phyloP scores from a whole-genome alignment of 208 protist genomes.

The Borovskyia barvae region DNA sequence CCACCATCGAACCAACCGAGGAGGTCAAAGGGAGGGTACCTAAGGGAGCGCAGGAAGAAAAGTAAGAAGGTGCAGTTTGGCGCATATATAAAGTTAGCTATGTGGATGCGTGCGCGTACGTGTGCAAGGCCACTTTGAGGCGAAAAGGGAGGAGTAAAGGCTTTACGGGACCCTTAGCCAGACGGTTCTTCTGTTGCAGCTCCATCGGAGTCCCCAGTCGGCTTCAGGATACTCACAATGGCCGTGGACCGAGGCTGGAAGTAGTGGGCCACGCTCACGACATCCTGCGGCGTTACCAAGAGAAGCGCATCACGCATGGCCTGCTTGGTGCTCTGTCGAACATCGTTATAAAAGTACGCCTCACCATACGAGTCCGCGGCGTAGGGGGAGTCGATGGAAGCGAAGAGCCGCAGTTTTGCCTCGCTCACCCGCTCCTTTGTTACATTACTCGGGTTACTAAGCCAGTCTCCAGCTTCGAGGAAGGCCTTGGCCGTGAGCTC shows the following conservation, averaged over 20 bases:
- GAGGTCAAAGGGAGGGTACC: no score
- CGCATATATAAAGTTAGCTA: no score
- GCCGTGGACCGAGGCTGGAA: slow-evolving; percentile 32
- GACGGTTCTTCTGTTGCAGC: neutral
- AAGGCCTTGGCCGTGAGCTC: slow-evolving; percentile 69
- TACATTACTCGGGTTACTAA: slow-evolving; percentile 56
- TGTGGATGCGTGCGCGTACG: no score
- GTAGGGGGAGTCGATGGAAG: slow-evolving; percentile 84
- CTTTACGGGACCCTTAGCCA: no score
- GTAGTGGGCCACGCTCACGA: slow-evolving; percentile 56
- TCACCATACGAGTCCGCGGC: slow-evolving; percentile 80
- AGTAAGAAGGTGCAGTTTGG: no score
- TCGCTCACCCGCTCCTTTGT: slow-evolving; percentile 66
- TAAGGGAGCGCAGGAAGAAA: no score
- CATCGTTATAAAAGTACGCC: slow-evolving; percentile 76
- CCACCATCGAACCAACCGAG: no score
- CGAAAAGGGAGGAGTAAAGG: no score
- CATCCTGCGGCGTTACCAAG: slow-evolving; percentile 55
- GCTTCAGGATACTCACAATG: slow-evolving; percentile 34
- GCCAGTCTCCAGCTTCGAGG: slow-evolving; percentile 62
- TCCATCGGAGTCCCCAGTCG: slow-evolving; percentile 4
- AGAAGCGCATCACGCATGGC: slow-evolving; percentile 74
- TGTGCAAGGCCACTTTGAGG: no score
- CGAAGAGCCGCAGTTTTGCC: slow-evolving; percentile 87
- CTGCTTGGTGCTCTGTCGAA: slow-evolving; percentile 68